Percentiles rank a stretch among this genome's conserved stretches.
Evolutionary conservation across 2,329 filamentous ascomycete species (phyloP).

Genomic region (Paecilomyces sp.): DNA sequence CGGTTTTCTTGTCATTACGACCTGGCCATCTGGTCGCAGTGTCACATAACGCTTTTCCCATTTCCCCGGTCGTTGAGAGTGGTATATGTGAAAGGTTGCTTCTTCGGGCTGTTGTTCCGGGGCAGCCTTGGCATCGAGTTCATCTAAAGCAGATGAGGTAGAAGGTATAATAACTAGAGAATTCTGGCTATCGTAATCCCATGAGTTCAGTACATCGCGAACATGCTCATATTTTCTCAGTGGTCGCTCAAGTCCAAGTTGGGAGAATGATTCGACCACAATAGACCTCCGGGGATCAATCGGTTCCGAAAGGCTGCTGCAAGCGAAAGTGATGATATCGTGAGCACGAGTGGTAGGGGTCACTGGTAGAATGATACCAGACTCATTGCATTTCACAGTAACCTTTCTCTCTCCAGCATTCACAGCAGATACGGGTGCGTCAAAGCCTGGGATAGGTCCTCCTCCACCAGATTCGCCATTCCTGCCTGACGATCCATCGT

Average conservation of each 20-base stretch:
- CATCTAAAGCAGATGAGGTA: constrained; percentile 36
- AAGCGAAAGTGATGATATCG: constrained; percentile 64
- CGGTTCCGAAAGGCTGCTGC: constrained; percentile 53
- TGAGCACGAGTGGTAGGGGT: constrained; percentile 65
- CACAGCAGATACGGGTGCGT: constrained; percentile 72
- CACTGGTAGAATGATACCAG: constrained; percentile 63
- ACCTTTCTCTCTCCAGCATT: constrained; percentile 73
- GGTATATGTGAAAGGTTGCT: constrained; percentile 64
- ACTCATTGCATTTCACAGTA: constrained; percentile 63
- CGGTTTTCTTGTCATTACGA: constrained; percentile 61
- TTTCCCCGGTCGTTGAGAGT: constrained; percentile 73
- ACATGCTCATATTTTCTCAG: constrained; percentile 80
- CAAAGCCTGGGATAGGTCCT: constrained; percentile 47
- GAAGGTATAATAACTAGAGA: constrained; percentile 61
- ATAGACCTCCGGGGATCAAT: constrained; percentile 61
- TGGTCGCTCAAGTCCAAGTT: constrained; percentile 72
- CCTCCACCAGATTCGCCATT: constrained; percentile 16
- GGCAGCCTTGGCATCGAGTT: constrained; percentile 58
- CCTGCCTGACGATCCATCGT: constrained; percentile 9
- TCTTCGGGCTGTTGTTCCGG: constrained; percentile 58
- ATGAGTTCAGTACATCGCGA: constrained; percentile 84
- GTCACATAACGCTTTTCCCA: constrained; percentile 84
- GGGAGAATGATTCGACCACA: constrained; percentile 68
- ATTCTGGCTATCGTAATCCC: constrained; percentile 77
- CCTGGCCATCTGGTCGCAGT: constrained; percentile 65